These are phyloP conservation scores for Ceratocystis diversiconidia DNA, from an alignment of 2,329 filamentous ascomycete genomes.

Conservation along the genomic window DNA sequence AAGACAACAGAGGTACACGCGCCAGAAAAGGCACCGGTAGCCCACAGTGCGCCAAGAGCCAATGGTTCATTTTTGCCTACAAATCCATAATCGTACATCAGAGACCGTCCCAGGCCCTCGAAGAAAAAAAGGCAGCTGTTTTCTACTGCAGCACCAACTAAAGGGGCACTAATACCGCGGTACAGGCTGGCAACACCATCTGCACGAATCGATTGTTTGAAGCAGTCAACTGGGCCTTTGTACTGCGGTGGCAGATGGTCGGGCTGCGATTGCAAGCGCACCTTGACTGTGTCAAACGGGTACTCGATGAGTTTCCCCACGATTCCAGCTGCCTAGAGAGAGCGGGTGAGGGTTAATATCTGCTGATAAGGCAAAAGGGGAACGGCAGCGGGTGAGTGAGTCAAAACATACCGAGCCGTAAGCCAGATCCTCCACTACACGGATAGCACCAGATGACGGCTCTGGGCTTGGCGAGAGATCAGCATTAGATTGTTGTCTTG, in stretches of 20 bases:
- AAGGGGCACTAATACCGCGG: slow-evolving; percentile 79
- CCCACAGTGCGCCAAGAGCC: slow-evolving; percentile 59
- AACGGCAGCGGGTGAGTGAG: background rate
- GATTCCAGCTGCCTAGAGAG: slow-evolving; percentile 56
- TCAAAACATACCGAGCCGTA: slow-evolving; percentile 62
- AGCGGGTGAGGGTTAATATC: background rate
- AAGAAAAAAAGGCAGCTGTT: slow-evolving; percentile 89
- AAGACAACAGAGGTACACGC: slow-evolving; percentile 81
- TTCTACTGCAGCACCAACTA: slow-evolving; percentile 82
- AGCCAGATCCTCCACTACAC: slow-evolving; percentile 57
- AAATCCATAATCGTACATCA: slow-evolving; percentile 40
- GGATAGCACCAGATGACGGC: slow-evolving; percentile 29
- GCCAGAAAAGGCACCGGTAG: slow-evolving; percentile 74
- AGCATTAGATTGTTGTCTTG: background rate
- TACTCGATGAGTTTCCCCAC: slow-evolving; percentile 96
- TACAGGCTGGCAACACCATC: slow-evolving; percentile 78
- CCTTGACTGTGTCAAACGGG: slow-evolving; percentile 96
- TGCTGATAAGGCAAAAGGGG: slow-evolving; percentile 8
- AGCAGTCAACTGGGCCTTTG: slow-evolving; percentile 80
- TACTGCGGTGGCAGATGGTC: slow-evolving; percentile 71
- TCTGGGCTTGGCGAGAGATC: background rate
- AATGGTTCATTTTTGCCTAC: slow-evolving; percentile 43
- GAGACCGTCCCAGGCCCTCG: slow-evolving; percentile 59
- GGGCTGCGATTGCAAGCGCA: slow-evolving; percentile 90
- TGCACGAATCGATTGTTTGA: slow-evolving; percentile 64